These are phyloP conservation scores for Fusarium phyllophilum DNA, from an alignment of 2,329 filamentous ascomycete genomes.

Conservation along the genomic window DNA sequence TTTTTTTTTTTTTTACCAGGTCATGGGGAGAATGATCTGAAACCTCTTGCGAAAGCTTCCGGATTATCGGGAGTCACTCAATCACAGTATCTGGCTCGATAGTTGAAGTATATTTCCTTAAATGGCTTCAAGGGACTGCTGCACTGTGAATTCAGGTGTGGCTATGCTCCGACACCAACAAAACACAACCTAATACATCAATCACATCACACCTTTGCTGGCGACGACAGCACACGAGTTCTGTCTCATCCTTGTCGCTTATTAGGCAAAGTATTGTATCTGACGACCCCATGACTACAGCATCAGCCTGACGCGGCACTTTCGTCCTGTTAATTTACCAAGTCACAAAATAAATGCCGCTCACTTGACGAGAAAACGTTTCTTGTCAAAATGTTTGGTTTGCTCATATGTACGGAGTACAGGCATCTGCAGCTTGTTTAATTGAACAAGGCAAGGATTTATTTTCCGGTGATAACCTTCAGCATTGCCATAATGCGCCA, in stretches of 20 bases:
- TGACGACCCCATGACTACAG: not conserved
- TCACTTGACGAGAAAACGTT: not conserved
- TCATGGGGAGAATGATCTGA: not conserved
- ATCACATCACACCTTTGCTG: not conserved
- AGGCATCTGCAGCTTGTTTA: not conserved
- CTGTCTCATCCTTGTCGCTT: not conserved
- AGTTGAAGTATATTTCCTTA: not conserved
- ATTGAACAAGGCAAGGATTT: constrained; percentile 5
- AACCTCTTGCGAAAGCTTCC: not conserved
- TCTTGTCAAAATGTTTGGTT: not conserved
- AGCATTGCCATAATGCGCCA: constrained; percentile 1
- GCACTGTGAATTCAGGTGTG: not conserved
- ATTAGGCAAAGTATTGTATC: not conserved
- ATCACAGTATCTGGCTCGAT: not conserved
- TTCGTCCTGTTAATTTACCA: constrained; percentile 3
- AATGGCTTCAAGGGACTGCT: not conserved
- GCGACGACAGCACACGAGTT: not conserved
- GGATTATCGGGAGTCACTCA: not conserved
- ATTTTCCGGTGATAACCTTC: not conserved
- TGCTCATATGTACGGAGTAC: not conserved
- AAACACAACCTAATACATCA: not conserved
- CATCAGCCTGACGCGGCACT: not conserved
- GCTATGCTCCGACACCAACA: not conserved
- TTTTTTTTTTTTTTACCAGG: not conserved
- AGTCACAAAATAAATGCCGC: not conserved